Evolutionary conservation across 2,329 filamentous ascomycete genomes (phyloP).

Genomic region (Phialemoniopsis sp.): DNA sequence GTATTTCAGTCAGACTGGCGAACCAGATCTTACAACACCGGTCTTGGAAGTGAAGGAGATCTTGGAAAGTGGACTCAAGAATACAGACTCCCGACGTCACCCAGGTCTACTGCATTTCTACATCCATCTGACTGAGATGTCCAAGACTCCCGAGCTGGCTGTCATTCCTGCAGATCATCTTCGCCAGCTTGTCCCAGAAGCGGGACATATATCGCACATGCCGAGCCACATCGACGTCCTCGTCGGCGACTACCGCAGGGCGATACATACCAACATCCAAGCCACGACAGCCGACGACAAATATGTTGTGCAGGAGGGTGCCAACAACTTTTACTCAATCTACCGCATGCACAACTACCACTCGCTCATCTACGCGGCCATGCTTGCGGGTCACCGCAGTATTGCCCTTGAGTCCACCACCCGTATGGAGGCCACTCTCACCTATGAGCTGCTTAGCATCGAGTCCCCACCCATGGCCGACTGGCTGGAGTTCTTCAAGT

Average conservation of each 20-base stretch:
- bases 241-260: conserved; percentile 9
- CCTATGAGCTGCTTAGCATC: conserved; percentile 40
- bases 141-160: conserved; percentile 4
- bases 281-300: conserved; percentile 20
- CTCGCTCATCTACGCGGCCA: conserved; percentile 52
- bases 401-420: conserved; percentile 40
- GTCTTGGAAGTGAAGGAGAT: conserved; percentile 55
- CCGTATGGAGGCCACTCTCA: conserved; percentile 4
- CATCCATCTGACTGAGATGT: conserved; percentile 18
- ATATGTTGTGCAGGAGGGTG: conserved; percentile 34
- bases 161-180: conserved; percentile 5
- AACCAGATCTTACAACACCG: conserved; percentile 46
- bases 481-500: conserved; percentile 50
- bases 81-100: conserved; percentile 44
- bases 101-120: conserved; percentile 63
- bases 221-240: conserved; percentile 9
- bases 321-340: conserved; percentile 49
- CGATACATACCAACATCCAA: conserved; percentile 9
- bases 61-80: conserved; percentile 53
- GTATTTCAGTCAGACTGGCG: conserved; percentile 24
- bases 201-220: conserved; percentile 9
- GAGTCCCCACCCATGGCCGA: conserved; percentile 50
- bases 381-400: conserved; percentile 47
- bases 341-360: conserved; percentile 54
- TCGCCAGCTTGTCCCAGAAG: conserved; percentile 8